Conservation (phyloP, 495 filamentous ascomycete genomes). For the Beverwykella pulmonaria region DNA sequence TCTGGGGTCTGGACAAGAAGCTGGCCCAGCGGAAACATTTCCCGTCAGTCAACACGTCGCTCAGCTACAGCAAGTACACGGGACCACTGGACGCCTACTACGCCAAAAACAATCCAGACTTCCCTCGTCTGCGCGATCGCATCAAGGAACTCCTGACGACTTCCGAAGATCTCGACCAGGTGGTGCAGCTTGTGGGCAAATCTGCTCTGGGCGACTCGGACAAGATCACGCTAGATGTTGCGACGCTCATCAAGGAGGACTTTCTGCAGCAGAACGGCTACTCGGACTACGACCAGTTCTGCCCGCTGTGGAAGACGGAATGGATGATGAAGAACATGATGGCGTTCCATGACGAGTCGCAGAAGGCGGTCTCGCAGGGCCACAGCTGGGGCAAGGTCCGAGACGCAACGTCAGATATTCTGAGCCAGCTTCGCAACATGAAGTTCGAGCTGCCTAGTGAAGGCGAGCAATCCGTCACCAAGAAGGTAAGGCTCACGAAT, state of each 20-base stretch:
- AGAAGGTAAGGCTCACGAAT: conserved; percentile 62
- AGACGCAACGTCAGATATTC: conserved; percentile 85
- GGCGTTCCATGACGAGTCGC: conserved; percentile 94
- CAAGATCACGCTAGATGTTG: conserved; percentile 97
- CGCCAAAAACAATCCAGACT: conserved; percentile 88
- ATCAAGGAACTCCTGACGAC: conserved; percentile 91
- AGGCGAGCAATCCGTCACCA: conserved; percentile 70
- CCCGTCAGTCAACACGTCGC: conserved; percentile 93
- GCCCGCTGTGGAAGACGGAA: conserved; percentile 98
- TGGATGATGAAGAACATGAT: conserved; percentile 99
- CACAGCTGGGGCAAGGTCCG: conserved; percentile 89
- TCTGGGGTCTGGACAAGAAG: conserved; percentile 99
- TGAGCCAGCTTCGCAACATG: conserved; percentile 79
- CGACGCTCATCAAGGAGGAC: conserved; percentile 92
- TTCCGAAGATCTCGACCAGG: conserved; percentile 96
- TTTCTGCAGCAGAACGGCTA: conserved; percentile 99
- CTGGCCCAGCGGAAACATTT: conserved; percentile 99
- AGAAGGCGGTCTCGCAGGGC: conserved; percentile 90
- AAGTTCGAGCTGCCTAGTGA: conserved; percentile 93
- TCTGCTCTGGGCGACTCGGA: conserved; percentile 92
- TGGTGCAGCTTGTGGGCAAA: conserved; percentile 98
- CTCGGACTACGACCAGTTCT: conserved; percentile 98
- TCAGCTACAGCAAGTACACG: conserved; percentile 97
- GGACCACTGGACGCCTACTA: conserved; percentile 86
- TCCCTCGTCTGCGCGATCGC: conserved; percentile 87